These are phyloP conservation scores for Allium sativum DNA, from an alignment of 106 monocot genomes.

Conservation along the genomic window DNA sequence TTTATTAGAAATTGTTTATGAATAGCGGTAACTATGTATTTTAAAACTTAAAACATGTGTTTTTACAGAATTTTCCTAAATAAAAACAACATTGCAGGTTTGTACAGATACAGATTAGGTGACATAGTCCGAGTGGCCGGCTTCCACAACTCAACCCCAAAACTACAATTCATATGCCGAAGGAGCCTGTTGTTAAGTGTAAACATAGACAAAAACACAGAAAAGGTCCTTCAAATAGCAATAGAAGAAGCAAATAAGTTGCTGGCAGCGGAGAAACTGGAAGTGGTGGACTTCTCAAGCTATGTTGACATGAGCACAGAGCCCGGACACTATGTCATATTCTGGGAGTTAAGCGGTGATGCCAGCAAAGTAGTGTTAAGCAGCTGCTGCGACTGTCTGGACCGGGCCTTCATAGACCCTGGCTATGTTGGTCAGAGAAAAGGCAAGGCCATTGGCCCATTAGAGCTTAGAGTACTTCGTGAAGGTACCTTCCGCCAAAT, in stretches of 20 bases:
- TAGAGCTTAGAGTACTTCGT: slow-evolving; percentile 55
- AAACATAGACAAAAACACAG: slow-evolving; percentile 66
- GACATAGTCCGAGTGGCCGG: slow-evolving; percentile 52
- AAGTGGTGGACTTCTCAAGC: slow-evolving; percentile 70
- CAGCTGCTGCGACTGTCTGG: slow-evolving; percentile 31
- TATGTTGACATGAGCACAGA: slow-evolving; percentile 38
- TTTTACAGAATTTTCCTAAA: too few species aligned
- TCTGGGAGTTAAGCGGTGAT: slow-evolving; percentile 36
- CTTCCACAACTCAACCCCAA: slow-evolving; percentile 59
- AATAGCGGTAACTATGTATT: too few species aligned
- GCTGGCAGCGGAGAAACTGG: slow-evolving; percentile 23
- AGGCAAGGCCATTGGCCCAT: slow-evolving; percentile 30
- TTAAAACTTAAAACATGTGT: too few species aligned
- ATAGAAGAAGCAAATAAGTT: slow-evolving; percentile 40
- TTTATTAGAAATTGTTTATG: too few species aligned
- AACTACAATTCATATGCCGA: slow-evolving; percentile 50
- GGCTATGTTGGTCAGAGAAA: slow-evolving; percentile 62
- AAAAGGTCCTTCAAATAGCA: slow-evolving; percentile 52
- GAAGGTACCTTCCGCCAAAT: slow-evolving; percentile 66
- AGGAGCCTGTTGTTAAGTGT: slow-evolving; percentile 65
- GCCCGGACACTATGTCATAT: slow-evolving; percentile 73
- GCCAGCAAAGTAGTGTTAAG: not conserved
- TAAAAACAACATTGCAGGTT: slow-evolving; percentile 18
- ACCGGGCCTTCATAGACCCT: slow-evolving; percentile 50
- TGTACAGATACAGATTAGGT: slow-evolving; percentile 65